Percentiles rank a stretch among this genome's conserved stretches.
Evolutionary conservation across 1,284 basidiomycete genomes (phyloP).

Genomic region (Melampsora larici-populina): DNA sequence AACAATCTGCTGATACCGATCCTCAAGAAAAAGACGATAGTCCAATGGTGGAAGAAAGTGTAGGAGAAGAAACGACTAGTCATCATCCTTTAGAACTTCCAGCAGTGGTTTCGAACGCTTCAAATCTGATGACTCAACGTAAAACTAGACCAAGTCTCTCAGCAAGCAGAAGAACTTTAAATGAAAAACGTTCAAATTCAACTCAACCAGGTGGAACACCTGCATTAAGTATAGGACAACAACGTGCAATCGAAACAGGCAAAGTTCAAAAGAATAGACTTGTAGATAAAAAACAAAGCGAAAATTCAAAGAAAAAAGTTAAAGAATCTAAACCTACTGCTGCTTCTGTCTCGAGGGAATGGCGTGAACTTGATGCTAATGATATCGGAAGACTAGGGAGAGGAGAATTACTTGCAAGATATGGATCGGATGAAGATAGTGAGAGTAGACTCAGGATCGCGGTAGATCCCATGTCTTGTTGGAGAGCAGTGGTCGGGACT

Average conservation of each 20-base stretch:
- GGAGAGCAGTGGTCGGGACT: slow-evolving; percentile 74
- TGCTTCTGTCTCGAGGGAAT: slow-evolving; percentile 4
- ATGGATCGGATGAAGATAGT: slow-evolving; percentile 25
- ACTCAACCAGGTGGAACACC: slow-evolving; percentile 8
- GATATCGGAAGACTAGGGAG: slow-evolving; percentile 3
- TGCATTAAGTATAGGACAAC: slow-evolving; percentile 36
- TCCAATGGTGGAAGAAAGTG: neutral
- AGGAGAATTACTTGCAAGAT: slow-evolving; percentile 22
- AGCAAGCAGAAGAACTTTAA: slow-evolving; percentile 3
- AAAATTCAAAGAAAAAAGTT: slow-evolving; percentile 6
- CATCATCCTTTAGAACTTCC: slow-evolving; percentile 24
- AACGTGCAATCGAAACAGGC: slow-evolving; percentile 37
- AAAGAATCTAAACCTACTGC: slow-evolving; percentile 1
- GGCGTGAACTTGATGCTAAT: slow-evolving; percentile 25
- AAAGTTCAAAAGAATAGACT: slow-evolving; percentile 36
- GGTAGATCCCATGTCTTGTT: slow-evolving; percentile 68
- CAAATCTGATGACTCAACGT: slow-evolving; percentile 37
- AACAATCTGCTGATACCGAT: neutral
- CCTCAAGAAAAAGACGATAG: neutral
- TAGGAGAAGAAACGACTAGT: neutral
- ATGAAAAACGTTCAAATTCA: slow-evolving; percentile 3
- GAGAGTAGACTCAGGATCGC: slow-evolving; percentile 64
- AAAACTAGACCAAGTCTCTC: slow-evolving; percentile 30
- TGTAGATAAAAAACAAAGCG: neutral
- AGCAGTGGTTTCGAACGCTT: slow-evolving; percentile 23